Percentiles rank a stretch among this genome's conserved stretches.
phyloP scores from a whole-genome alignment of 192 early-diverging fungal species.

The Backusella parvicylindrica region DNA sequence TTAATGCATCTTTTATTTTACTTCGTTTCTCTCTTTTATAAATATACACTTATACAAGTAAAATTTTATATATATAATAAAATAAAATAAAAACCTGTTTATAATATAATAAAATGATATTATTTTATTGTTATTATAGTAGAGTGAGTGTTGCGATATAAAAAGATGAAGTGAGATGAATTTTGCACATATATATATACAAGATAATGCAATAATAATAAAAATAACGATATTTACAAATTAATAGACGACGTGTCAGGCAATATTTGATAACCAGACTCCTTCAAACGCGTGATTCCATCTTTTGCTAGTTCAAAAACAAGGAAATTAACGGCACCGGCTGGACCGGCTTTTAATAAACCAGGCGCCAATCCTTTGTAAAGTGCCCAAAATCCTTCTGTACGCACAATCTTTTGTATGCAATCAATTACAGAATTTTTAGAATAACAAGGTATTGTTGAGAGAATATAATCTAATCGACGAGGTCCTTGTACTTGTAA shows the following conservation, averaged over 20 bases:
- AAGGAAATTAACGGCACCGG: conserved; percentile 83
- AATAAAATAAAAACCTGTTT: background rate
- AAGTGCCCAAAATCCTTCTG: conserved; percentile 78
- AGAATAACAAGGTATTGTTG: conserved; percentile 64
- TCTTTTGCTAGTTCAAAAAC: conserved; percentile 63
- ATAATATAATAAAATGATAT: background rate
- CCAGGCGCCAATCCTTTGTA: conserved; percentile 87
- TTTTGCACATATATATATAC: background rate
- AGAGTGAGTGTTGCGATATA: background rate
- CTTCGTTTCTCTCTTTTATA: background rate
- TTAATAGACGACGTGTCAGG: background rate
- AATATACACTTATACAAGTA: background rate
- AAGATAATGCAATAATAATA: background rate
- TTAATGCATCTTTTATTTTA: background rate
- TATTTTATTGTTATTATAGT: background rate
- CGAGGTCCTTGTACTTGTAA: conserved; percentile 79
- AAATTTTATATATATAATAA: background rate
- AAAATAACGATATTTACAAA: background rate
- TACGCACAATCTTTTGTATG: conserved; percentile 58
- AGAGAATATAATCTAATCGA: conserved; percentile 55
- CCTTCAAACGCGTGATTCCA: conserved; percentile 29
- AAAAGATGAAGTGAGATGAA: background rate
- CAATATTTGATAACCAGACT: background rate
- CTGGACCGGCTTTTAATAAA: conserved; percentile 81
- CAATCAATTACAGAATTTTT: conserved; percentile 51